phyloP scores from a whole-genome alignment of 2,329 filamentous ascomycete species.

The Monilinia fructicola region DNA sequence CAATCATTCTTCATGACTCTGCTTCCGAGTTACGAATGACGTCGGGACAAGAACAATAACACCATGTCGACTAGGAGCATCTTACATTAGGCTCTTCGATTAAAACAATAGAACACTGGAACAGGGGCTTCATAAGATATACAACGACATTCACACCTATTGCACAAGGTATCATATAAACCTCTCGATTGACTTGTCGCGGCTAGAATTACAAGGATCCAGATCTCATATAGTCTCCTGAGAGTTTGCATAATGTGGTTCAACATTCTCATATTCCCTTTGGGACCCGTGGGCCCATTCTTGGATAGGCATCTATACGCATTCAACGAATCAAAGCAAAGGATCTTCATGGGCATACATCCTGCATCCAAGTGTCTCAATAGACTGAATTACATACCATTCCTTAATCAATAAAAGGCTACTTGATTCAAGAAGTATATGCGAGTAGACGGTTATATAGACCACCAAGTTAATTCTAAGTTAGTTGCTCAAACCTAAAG shows the following conservation, averaged over 20 bases:
- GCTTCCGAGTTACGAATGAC: neutral
- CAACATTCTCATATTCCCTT: neutral
- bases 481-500: no score
- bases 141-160: neutral
- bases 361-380: no score
- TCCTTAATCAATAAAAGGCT: slow-evolving; percentile 56
- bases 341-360: neutral
- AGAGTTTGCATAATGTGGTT: neutral
- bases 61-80: neutral
- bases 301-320: neutral
- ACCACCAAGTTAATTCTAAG: neutral
- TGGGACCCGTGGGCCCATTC: neutral
- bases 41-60: neutral
- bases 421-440: neutral
- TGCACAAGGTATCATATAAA: neutral
- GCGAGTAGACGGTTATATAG: neutral
- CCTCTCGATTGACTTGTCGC: neutral
- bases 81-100: neutral
- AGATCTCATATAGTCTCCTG: neutral
- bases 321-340: neutral
- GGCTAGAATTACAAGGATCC: neutral
- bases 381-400: no score
- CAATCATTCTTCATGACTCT: neutral
- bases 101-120: neutral
- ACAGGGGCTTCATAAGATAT: neutral